These are phyloP conservation scores for Neofusicoccum umdonicola DNA, from an alignment of 2,329 filamentous ascomycete genomes.

Conservation along the genomic window DNA sequence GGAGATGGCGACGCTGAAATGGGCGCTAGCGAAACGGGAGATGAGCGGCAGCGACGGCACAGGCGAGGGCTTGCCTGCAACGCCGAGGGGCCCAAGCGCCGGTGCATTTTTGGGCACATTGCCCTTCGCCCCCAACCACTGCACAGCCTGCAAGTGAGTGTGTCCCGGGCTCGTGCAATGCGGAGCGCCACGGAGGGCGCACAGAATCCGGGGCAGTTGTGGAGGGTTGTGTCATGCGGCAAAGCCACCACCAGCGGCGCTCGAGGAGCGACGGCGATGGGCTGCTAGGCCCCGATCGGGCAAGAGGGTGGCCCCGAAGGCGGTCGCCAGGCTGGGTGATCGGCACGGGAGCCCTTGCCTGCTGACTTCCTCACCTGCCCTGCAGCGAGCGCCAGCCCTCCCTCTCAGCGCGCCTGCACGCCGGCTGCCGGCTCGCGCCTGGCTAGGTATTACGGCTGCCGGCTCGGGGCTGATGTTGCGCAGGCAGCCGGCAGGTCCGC, in stretches of 20 bases:
- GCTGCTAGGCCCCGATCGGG: not conserved
- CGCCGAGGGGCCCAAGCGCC: not conserved
- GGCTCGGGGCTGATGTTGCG: not conserved
- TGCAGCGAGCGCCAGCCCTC: not conserved
- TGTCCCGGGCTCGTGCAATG: not conserved
- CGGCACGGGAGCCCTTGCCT: not conserved
- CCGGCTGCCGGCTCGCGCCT: not conserved
- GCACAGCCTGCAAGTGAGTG: not conserved
- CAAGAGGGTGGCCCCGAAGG: not conserved
- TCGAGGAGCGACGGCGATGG: not conserved
- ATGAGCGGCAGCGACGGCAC: not conserved
- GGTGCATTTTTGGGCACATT: not conserved
- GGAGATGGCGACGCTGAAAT: not conserved
- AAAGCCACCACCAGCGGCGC: not conserved
- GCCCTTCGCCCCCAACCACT: not conserved
- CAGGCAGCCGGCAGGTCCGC: not conserved
- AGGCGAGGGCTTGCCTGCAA: not conserved
- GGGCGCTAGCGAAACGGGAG: not conserved
- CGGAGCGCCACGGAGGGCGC: not conserved
- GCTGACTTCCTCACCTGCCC: constrained; percentile 8
- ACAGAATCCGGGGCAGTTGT: not conserved
- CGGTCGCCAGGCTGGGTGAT: not conserved
- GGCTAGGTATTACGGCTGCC: not conserved
- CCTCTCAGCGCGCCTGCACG: not conserved
- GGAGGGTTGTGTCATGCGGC: constrained; percentile 1